Evolutionary conservation across 768 basidiomycete species (phyloP), one percentile per base, ranked within the genome.

Genomic region (Ephemerocybe angulata): DNA sequence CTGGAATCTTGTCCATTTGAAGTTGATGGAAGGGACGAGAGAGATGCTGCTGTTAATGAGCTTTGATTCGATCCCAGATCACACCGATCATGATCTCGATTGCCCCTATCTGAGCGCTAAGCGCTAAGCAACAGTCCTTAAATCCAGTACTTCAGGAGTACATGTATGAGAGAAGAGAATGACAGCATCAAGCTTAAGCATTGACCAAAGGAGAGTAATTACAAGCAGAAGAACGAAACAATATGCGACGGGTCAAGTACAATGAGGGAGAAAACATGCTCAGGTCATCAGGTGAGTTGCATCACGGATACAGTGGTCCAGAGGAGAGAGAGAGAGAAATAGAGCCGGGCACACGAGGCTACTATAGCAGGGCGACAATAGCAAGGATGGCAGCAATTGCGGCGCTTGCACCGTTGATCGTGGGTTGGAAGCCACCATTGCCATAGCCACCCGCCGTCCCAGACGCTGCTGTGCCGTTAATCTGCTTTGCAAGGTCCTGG

Each of bases 1-100:
- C 22, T 71, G 76, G 7, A 73, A 73, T 30, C 77, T 77, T 28
- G 88, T 63, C 78, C 73, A n/a, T 51, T 51, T 25, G 24, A 29
- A 6, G 44, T 31, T 31, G 48, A 37, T 31, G 22, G 22, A 25
- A 46, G 21, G n/a, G 22, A 24, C 21, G 22, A 46, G 24, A 46
- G 37, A 37, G 15, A 24, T 21, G 24, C 30, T 30, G 24, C 38
- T 19, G 52, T 30, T 28, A n/a, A 40, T 13, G 38, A 52, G 25
- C 51, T 50, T 33, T 28, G 22, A 17, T 48, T 22, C 29, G 27
- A 30, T 15, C 8, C 33, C 10, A 43, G 8, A 43, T 17, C 42
- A 10, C 24, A 25, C 8, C 5, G 44, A 47, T 47, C 44, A n/a
- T 30, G 25, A 50, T 50, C 48, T 28, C n/a, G n/a, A n/a, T 6